phyloP scores from a whole-genome alignment of 352 stramenopile genomes.

The Phytophthora pinifolia region DNA sequence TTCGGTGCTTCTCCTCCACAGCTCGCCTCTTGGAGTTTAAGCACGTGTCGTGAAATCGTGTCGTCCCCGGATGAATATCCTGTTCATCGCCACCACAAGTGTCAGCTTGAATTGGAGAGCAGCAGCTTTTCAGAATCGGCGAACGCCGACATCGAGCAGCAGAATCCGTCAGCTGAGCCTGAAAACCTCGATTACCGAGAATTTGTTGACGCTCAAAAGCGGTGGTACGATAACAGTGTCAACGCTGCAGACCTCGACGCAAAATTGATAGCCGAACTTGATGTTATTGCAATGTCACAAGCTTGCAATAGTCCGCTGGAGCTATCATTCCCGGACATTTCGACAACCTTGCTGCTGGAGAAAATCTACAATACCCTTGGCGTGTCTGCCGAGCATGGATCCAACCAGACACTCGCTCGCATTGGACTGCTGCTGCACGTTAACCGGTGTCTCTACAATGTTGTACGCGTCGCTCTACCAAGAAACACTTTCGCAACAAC shows the following conservation, averaged over 20 bases:
- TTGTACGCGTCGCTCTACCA: slow-evolving; percentile 38
- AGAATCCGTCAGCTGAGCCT: not conserved
- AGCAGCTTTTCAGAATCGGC: not conserved
- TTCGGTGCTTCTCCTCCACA: slow-evolving; percentile 6
- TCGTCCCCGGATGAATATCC: slow-evolving; percentile 43
- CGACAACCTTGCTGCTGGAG: slow-evolving; percentile 28
- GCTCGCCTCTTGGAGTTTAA: slow-evolving; percentile 50
- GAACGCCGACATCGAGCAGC: not conserved
- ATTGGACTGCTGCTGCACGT: slow-evolving; percentile 43
- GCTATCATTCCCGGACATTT: slow-evolving; percentile 39
- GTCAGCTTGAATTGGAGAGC: slow-evolving; percentile 18
- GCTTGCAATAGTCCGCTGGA: slow-evolving; percentile 10
- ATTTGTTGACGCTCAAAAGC: slow-evolving; percentile 22
- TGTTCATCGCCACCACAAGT: slow-evolving; percentile 34
- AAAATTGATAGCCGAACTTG: slow-evolving; percentile 29
- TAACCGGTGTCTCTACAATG: slow-evolving; percentile 45
- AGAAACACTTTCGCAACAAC: slow-evolving; percentile 29
- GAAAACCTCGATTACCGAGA: slow-evolving; percentile 13
- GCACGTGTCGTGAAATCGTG: slow-evolving; percentile 48
- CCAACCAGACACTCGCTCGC: slow-evolving; percentile 24
- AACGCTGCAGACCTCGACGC: slow-evolving; percentile 18
- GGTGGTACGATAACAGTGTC: slow-evolving; percentile 11
- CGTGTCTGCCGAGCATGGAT: not conserved
- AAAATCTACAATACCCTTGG: slow-evolving; percentile 5
- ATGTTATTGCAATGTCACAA: slow-evolving; percentile 28